Conservation (phyloP, 208 protist genomes). For the Crithidia bombi region DNA sequence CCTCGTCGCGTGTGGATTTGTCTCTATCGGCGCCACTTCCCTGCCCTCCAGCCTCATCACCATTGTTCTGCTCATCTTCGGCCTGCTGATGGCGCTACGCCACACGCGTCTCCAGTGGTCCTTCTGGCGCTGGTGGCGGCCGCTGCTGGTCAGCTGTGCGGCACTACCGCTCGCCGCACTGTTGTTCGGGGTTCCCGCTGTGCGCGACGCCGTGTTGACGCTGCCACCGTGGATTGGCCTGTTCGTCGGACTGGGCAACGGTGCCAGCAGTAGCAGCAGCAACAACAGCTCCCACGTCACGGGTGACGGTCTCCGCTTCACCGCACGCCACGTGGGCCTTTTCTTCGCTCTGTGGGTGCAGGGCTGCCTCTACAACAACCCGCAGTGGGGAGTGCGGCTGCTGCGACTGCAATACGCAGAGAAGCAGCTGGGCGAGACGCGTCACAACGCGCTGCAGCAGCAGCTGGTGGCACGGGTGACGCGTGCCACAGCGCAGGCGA, state of each 20-base stretch:
- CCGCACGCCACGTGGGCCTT: slow-evolving; percentile 18
- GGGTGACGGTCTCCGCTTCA: slow-evolving; percentile 16
- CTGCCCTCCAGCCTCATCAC: slow-evolving; percentile 18
- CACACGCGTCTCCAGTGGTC: slow-evolving; percentile 24
- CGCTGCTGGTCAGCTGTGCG: slow-evolving; percentile 9
- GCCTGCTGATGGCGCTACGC: slow-evolving; percentile 14
- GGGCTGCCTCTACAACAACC: slow-evolving; percentile 36
- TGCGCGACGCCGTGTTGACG: slow-evolving; percentile 11
- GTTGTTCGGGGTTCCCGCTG: slow-evolving; percentile 7
- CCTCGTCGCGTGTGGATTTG: slow-evolving; percentile 23
- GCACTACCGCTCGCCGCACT: slow-evolving; percentile 26
- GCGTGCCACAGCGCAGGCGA: slow-evolving; percentile 19
- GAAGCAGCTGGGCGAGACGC: slow-evolving; percentile 17
- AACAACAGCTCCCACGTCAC: slow-evolving; percentile 7
- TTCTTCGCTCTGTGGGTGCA: slow-evolving; percentile 38
- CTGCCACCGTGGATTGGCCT: slow-evolving; percentile 35
- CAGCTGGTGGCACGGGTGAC: slow-evolving; percentile 19
- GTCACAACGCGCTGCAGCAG: slow-evolving; percentile 29
- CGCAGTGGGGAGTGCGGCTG: slow-evolving; percentile 30
- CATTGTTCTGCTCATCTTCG: slow-evolving; percentile 21
- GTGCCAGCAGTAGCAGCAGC: background rate
- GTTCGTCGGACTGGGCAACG: slow-evolving; percentile 18
- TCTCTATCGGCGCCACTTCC: slow-evolving; percentile 19
- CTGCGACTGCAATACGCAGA: slow-evolving; percentile 32
- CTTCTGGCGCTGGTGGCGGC: slow-evolving; percentile 36